Percentiles rank a stretch among this genome's conserved stretches.
Evolutionary conservation across 2,329 filamentous ascomycete species (phyloP).

Genomic region (Neonectria sp.): DNA sequence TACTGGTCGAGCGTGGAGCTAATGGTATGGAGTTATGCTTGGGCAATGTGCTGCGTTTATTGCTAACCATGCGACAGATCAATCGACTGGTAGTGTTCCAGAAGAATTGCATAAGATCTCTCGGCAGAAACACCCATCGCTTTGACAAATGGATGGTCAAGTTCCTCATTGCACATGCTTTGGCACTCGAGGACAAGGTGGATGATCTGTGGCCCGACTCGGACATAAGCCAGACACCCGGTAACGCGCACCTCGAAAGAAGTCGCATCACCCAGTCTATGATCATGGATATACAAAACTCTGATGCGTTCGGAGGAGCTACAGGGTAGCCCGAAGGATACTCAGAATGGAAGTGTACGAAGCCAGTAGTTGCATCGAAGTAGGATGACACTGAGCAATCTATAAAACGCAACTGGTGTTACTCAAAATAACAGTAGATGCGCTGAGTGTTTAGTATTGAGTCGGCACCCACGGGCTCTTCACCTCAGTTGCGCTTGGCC

Average conservation of each 20-base stretch:
- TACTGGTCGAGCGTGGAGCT: constrained; percentile 54
- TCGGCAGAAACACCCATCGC: constrained; percentile 48
- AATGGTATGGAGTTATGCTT: constrained; percentile 43
- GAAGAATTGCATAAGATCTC: constrained; percentile 49
- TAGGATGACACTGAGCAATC: too few relatives aligned
- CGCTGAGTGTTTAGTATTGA: background rate
- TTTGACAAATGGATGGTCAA: constrained; percentile 68
- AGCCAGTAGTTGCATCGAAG: too few relatives aligned
- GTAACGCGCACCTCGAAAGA: constrained; percentile 34
- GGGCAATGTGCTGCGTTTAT: background rate
- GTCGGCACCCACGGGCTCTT: too few relatives aligned
- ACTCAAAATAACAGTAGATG: background rate
- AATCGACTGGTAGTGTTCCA: constrained; percentile 53
- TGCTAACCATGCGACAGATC: constrained; percentile 42
- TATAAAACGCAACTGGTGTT: background rate
- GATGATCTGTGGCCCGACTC: constrained; percentile 36
- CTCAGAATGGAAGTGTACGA: background rate
- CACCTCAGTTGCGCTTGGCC: too few relatives aligned
- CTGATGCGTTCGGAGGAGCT: background rate
- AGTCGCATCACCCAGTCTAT: constrained; percentile 40
- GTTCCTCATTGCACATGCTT: constrained; percentile 53
- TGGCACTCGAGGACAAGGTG: constrained; percentile 52
- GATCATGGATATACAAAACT: constrained; percentile 42
- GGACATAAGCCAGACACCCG: background rate
- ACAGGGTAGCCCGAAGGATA: background rate